These are phyloP conservation scores for Iris pallida DNA, from an alignment of 116 monocot genomes.

Conservation along the genomic window DNA sequence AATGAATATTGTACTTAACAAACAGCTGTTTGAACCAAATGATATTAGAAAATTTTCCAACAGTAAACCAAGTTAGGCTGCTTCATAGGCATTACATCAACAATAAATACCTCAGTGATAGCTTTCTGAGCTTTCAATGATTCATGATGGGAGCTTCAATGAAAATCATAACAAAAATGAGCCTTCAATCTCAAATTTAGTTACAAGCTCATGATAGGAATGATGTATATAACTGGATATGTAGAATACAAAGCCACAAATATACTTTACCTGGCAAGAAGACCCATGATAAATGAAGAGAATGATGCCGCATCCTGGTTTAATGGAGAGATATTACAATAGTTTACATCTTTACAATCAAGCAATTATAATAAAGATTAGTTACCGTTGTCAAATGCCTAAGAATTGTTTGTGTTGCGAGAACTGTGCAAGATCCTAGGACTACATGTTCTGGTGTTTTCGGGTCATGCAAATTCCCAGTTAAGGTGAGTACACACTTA, in stretches of 20 bases:
- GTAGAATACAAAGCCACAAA: neutral
- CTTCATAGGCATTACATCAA: neutral
- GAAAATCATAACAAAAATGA: conserved; percentile 18
- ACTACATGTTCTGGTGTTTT: conserved; percentile 80
- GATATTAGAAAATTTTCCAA: conserved; percentile 5
- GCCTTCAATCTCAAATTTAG: neutral
- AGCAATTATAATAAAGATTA: conserved; percentile 6
- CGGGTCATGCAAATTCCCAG: conserved; percentile 54
- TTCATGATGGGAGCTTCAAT: conserved; percentile 90
- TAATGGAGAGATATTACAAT: conserved; percentile 7
- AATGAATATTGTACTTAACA: conserved; percentile 87
- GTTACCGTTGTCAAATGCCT: conserved; percentile 79
- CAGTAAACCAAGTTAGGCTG: neutral
- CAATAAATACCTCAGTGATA: conserved; percentile 74
- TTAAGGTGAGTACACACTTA: conserved; percentile 54
- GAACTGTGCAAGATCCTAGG: conserved; percentile 77
- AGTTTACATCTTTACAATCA: conserved; percentile 8
- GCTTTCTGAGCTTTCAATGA: conserved; percentile 95
- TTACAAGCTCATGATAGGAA: neutral
- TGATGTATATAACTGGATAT: neutral
- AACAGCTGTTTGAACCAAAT: conserved; percentile 51
- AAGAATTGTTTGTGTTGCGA: conserved; percentile 61
- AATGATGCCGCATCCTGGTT: conserved; percentile 66
- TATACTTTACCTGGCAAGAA: conserved; percentile 74
- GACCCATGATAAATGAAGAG: conserved; percentile 72